Evolutionary conservation across 345 rosid species (phyloP).

Genomic region (Bruguiera parviflora): DNA sequence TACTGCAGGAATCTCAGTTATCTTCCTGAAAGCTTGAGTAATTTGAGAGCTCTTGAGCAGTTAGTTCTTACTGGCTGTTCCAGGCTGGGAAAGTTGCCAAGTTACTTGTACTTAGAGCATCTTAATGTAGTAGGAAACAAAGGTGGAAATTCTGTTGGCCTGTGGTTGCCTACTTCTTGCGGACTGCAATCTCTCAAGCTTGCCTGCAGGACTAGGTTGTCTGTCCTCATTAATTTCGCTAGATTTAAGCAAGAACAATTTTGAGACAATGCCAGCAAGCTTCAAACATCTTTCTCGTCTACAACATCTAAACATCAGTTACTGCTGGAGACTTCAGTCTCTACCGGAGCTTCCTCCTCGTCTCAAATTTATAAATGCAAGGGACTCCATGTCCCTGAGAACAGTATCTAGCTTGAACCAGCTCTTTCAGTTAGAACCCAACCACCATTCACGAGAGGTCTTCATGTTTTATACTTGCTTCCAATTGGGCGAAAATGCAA

Average conservation of each 20-base stretch:
- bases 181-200: neutral
- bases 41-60: neutral
- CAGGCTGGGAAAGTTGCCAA: slow-evolving; percentile 31
- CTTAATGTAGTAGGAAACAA: too few relatives aligned
- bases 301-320: neutral
- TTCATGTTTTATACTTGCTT: neutral
- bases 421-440: too few relatives aligned
- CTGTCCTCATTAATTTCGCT: neutral
- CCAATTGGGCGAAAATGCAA: neutral
- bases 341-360: slow-evolving; percentile 10
- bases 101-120: too few relatives aligned
- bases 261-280: slow-evolving; percentile 6
- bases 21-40: neutral
- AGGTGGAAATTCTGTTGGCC: neutral
- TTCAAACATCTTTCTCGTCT: neutral
- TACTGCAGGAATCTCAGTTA: neutral
- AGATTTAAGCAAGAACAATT: neutral
- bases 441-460: neutral
- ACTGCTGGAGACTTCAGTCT: slow-evolving; percentile 6
- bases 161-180: neutral
- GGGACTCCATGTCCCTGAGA: neutral
- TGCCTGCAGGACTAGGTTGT: neutral
- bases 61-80: slow-evolving; percentile 25
- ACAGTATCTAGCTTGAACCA: neutral
- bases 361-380: neutral